Conservation (phyloP, 805 yeast genomes). For the Ogataea minuta region DNA sequence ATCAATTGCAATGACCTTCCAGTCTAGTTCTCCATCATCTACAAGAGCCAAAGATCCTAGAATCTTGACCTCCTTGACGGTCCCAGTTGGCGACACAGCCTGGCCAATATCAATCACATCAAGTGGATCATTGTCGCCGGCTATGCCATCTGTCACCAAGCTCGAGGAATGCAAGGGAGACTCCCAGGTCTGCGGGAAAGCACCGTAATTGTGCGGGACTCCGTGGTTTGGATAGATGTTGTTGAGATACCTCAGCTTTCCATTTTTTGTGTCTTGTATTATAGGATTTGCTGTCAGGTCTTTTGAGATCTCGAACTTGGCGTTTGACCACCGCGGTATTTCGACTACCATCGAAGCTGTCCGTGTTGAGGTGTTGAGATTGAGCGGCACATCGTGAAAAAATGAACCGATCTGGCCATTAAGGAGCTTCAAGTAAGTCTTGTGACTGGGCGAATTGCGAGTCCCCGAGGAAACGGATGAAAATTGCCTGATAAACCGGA, state of each 20-base stretch:
- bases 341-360: constrained; percentile 70
- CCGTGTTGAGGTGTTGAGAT: constrained; percentile 38
- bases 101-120: constrained; percentile 91
- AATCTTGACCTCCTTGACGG: constrained; percentile 61
- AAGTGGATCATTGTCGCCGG: constrained; percentile 93
- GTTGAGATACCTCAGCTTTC: constrained; percentile 69
- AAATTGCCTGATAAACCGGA: constrained; percentile 10
- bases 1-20: constrained; percentile 81
- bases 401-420: constrained; percentile 51
- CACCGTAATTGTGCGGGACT: constrained; percentile 84
- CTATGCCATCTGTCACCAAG: constrained; percentile 40
- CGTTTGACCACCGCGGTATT: constrained; percentile 81
- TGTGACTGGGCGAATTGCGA: constrained; percentile 39
- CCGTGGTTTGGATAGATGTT: constrained; percentile 84
- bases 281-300: constrained; percentile 67
- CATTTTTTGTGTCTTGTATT: constrained; percentile 69
- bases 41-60: constrained; percentile 76
- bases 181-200: constrained; percentile 95
- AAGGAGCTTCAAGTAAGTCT: constrained; percentile 42
- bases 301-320: constrained; percentile 73
- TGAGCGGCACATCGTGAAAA: constrained; percentile 72
- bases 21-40: constrained; percentile 95
- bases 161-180: constrained; percentile 63
- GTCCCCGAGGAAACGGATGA: constrained; percentile 33
- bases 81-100: constrained; percentile 42